Conservation (phyloP, 345 rosid species). For the Pugionium dolabratum region DNA sequence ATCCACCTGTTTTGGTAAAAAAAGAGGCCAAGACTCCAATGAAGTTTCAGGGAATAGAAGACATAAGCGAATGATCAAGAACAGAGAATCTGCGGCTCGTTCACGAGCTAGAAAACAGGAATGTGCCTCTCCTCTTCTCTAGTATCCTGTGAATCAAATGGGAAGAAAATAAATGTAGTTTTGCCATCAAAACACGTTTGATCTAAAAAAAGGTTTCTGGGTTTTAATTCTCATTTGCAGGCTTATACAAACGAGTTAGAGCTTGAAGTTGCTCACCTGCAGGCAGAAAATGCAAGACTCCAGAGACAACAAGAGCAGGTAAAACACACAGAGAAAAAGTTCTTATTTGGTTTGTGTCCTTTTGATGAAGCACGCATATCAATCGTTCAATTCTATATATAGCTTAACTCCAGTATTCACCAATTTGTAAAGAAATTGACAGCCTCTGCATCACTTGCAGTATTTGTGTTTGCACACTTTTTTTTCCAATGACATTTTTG, state of each 20-base stretch:
- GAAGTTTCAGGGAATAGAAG: constrained; percentile 48
- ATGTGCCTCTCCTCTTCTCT: constrained; percentile 27
- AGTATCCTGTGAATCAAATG: not conserved
- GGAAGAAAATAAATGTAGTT: not conserved
- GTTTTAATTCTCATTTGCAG: constrained; percentile 43
- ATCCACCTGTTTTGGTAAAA: constrained; percentile 46
- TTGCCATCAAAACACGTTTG: constrained; percentile 12
- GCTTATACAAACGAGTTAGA: constrained; percentile 73
- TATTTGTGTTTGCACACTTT: constrained; percentile 25
- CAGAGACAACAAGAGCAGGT: constrained; percentile 66
- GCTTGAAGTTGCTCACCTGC: constrained; percentile 52
- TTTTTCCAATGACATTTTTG: constrained; percentile 10
- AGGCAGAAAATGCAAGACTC: constrained; percentile 69
- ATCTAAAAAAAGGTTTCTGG: constrained; percentile 9
- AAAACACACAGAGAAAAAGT: constrained; percentile 14
- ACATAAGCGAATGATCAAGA: constrained; percentile 74
- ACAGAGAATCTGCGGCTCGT: constrained; percentile 86
- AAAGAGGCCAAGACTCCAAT: constrained; percentile 52
- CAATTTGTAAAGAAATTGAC: constrained; percentile 16
- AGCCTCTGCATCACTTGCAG: constrained; percentile 23
- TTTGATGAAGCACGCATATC: not conserved
- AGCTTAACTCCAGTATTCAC: constrained; percentile 18
- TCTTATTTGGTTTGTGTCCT: not conserved
- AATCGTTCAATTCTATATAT: constrained; percentile 1
- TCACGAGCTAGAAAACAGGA: constrained; percentile 88